A percentile compares a stretch with the other conserved stretches of the same genome.
Conservation (phyloP, 148 eudicot genomes). For the Chenopodium quinoa region DNA sequence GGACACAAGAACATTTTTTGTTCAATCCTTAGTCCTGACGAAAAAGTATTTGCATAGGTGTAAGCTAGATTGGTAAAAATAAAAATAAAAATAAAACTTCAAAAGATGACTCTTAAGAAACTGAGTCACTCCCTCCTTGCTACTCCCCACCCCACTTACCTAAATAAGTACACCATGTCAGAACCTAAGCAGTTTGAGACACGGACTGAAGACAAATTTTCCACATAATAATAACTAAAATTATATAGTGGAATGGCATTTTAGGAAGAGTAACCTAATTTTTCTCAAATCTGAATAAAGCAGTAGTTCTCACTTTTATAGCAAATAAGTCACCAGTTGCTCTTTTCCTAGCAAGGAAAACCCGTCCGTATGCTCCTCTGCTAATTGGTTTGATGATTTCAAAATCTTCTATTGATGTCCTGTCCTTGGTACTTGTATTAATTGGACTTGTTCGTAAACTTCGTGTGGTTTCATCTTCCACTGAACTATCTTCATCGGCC, state of each 20-base stretch:
- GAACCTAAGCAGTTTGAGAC: neutral
- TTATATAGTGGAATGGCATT: neutral
- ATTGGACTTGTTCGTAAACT: conserved; percentile 93
- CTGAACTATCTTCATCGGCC: conserved; percentile 82
- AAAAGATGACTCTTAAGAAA: neutral
- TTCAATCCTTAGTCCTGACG: neutral
- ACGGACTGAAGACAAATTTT: neutral
- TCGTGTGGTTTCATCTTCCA: conserved; percentile 69
- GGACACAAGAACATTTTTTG: neutral
- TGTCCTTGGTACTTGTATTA: conserved; percentile 65
- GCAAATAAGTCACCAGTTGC: conserved; percentile 98
- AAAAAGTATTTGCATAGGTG: neutral
- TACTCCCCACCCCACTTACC: neutral
- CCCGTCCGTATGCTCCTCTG: conserved; percentile 99
- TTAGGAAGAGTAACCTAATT: neutral
- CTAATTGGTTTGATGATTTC: conserved; percentile 98
- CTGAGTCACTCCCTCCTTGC: neutral
- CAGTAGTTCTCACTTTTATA: conserved; percentile 59
- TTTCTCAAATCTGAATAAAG: neutral
- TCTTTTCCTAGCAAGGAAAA: conserved; percentile 91
- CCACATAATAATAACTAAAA: neutral
- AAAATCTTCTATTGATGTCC: conserved; percentile 95
- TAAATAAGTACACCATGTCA: neutral
- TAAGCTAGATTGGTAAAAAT: neutral
- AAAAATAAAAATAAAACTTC: neutral